Evolutionary conservation across 257 asterid genomes (phyloP), one percentile per base, ranked within the genome.

Genomic region (Avicennia marina): DNA sequence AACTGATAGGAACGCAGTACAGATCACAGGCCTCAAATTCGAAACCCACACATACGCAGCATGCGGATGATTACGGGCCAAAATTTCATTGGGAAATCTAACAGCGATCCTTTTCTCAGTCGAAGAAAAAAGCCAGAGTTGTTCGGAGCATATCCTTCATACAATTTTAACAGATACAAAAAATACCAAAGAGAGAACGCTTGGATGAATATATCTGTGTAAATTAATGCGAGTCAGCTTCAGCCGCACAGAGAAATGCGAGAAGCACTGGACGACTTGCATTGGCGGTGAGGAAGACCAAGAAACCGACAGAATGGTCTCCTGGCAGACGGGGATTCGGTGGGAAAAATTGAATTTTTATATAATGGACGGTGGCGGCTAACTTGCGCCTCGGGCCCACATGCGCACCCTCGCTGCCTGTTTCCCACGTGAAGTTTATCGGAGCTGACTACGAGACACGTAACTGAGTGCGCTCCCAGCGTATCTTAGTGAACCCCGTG

Each of bases 391-490:
- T 0, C 0, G 21, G 41, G 41, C 2, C 5, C n/a, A n/a, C n/a
- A n/a, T n/a, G n/a, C n/a, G n/a, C n/a, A n/a, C n/a, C n/a, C n/a
- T n/a, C n/a, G n/a, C n/a, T n/a, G n/a, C n/a, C n/a, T n/a, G n/a
- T n/a, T n/a, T n/a, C n/a, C n/a, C n/a, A n/a, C n/a, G n/a, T n/a
- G n/a, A n/a, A n/a, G n/a, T n/a, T n/a, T 29, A 5, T 4, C 19
- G 50, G 33, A 33, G 52, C 17, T 56, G 38, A 50, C n/a, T 31
- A 36, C 29, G 0, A 9, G 56, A 62, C 80, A 75, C 80, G 77
- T 65, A 24, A 17, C 4, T n/a, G 19, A 54, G 7, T 36, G 11
- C n/a, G n/a, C n/a, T n/a, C 7, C 21, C 54, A 29, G 44, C 36
- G 51, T 13, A 41, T 27, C 29, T 42, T 58, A n/a, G n/a, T n/a